Percentiles rank a stretch among this genome's conserved stretches.
phyloP scores from a whole-genome alignment of 306 rosid genomes.

The Acacia melanoxylon region DNA sequence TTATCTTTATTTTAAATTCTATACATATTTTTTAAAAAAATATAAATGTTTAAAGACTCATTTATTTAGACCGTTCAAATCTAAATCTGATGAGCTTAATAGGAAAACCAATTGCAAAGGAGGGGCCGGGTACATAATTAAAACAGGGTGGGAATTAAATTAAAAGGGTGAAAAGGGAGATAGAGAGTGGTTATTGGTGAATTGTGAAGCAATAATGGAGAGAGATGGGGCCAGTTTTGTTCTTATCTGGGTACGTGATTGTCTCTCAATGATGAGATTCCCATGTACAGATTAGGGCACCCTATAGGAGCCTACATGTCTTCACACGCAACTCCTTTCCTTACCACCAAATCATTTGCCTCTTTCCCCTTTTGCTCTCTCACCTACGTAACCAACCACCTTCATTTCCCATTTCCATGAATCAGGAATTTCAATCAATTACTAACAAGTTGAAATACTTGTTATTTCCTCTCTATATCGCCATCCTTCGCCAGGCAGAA shows the following conservation, averaged over 20 bases:
- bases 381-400: background rate
- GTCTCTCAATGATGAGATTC: slow-evolving; percentile 56
- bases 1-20: too few relatives aligned
- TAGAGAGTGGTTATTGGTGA: slow-evolving; percentile 31
- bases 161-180: background rate
- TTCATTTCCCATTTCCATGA: background rate
- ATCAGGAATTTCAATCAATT: background rate
- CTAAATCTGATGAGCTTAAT: accelerated
- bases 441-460: background rate
- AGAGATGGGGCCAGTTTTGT: slow-evolving; percentile 34
- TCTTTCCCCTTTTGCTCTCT: background rate
- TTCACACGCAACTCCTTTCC: slow-evolving; percentile 8
- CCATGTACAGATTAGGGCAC: slow-evolving; percentile 32
- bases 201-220: slow-evolving; percentile 49
- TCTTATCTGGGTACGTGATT: slow-evolving; percentile 29
- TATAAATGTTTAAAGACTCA: too few relatives aligned
- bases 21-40: too few relatives aligned
- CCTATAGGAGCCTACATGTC: slow-evolving; percentile 40
- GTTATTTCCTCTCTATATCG: background rate
- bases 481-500: background rate
- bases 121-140: background rate
- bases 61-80: too few relatives aligned
- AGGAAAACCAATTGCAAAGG: too few relatives aligned
- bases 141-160: background rate
- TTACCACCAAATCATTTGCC: slow-evolving; percentile 24